Evolutionary conservation across 108 stramenopile genomes (phyloP).

Genomic region (Cyclotella atomus): DNA sequence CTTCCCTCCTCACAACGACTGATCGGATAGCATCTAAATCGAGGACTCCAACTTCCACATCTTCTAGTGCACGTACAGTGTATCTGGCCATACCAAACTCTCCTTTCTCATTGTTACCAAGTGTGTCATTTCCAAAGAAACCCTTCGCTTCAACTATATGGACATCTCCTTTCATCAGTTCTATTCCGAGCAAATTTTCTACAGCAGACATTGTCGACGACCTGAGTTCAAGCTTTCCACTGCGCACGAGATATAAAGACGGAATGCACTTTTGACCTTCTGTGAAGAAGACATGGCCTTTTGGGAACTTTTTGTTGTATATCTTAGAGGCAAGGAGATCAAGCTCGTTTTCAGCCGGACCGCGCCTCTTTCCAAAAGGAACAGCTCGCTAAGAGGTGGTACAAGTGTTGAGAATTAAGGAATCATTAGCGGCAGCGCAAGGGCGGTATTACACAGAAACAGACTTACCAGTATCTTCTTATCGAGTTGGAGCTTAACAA

Average conservation of each 20-base stretch:
- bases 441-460: background rate
- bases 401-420: background rate
- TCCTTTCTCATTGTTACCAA: constrained; percentile 62
- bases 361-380: constrained; percentile 47
- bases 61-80: constrained; percentile 55
- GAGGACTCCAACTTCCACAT: constrained; percentile 69
- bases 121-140: constrained; percentile 72
- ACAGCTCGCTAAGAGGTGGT: constrained; percentile 14
- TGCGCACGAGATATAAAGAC: constrained; percentile 66
- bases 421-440: background rate
- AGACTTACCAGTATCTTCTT: constrained; percentile 14
- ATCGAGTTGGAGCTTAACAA: background rate
- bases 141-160: constrained; percentile 55
- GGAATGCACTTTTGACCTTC: constrained; percentile 64
- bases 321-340: constrained; percentile 58
- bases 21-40: constrained; percentile 67
- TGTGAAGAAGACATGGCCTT: constrained; percentile 74
- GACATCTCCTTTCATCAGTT: constrained; percentile 38
- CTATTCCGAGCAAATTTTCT: constrained; percentile 38
- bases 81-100: constrained; percentile 57
- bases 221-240: constrained; percentile 56
- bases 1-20: constrained; percentile 37
- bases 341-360: constrained; percentile 54
- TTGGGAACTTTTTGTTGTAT: constrained; percentile 51
- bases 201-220: constrained; percentile 31